These are phyloP conservation scores for sunflower (Helianthus annuus) DNA, from an alignment of 129 eudicot genomes.

Conservation along the genomic window DNA sequence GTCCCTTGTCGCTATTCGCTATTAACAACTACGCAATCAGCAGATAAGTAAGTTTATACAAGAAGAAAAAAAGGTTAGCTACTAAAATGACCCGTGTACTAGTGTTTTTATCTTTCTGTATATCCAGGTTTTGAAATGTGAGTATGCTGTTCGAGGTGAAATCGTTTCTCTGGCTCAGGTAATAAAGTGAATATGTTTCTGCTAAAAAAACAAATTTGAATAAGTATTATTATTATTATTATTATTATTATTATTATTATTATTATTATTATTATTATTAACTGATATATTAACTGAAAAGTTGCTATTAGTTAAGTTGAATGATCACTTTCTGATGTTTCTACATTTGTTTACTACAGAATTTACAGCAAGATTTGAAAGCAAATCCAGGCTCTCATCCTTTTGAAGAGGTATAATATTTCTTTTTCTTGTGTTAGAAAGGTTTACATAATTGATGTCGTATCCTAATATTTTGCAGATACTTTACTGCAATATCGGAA, in stretches of 20 bases:
- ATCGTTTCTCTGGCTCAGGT: conserved; percentile 94
- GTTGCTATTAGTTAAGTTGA: neutral
- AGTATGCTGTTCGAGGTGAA: conserved; percentile 99
- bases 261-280: no score
- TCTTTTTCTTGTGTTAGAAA: conserved; percentile 10
- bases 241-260: no score
- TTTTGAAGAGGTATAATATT: conserved; percentile 75
- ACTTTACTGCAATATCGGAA: conserved; percentile 92
- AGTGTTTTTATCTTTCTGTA: neutral
- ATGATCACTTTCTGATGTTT: conserved; percentile 15
- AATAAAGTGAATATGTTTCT: conserved; percentile 8
- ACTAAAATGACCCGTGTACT: neutral
- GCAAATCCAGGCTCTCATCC: conserved; percentile 81
- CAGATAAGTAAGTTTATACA: no score
- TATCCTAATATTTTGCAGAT: conserved; percentile 45
- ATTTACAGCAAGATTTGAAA: conserved; percentile 73
- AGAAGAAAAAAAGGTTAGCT: no score
- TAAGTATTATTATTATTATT: conserved; percentile 4
- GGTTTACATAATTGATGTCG: neutral
- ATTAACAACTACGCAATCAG: no score
- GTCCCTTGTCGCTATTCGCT: no score
- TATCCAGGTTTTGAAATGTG: conserved; percentile 87
- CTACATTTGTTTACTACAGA: conserved; percentile 38
- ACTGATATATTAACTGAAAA: neutral
- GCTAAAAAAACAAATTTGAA: neutral